Evolutionary conservation across 768 basidiomycete genomes (phyloP).

Genomic region (Xerocomus spinulosus): DNA sequence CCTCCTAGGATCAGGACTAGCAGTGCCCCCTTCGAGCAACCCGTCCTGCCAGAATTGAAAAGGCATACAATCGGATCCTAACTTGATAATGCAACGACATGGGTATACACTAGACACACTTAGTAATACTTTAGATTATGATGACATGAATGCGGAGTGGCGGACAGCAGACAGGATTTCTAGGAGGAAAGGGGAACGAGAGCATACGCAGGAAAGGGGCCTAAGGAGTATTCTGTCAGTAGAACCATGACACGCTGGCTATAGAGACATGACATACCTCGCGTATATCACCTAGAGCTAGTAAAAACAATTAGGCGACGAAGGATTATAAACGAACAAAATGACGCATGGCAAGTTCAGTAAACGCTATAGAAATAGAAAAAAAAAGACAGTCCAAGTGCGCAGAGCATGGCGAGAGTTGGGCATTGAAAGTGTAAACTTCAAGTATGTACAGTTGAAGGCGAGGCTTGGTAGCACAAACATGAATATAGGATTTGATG

Average conservation of each 20-base stretch:
- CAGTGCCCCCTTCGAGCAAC: no score
- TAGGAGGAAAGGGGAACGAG: background rate
- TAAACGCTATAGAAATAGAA: background rate
- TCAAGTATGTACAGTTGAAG: constrained; percentile 7
- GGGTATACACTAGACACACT: constrained; percentile 13
- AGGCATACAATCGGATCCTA: background rate
- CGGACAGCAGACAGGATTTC: background rate
- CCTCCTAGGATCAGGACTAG: background rate
- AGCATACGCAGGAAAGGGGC: background rate
- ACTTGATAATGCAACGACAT: constrained; percentile 4
- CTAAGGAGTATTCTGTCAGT: background rate
- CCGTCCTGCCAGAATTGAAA: background rate
- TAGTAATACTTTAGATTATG: constrained; percentile 8
- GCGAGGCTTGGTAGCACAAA: background rate
- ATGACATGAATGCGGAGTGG: background rate
- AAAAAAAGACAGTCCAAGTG: background rate
- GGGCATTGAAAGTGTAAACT: background rate
- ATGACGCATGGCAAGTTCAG: background rate
- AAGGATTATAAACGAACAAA: background rate
- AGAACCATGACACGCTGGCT: no score
- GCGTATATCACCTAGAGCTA: background rate
- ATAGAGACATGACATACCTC: background rate
- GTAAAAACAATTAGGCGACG: constrained; percentile 1
- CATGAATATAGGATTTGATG: background rate
- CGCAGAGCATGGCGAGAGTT: background rate